Conservation (phyloP, 176 grass and related monocot species). For the Oryza meridionalis region DNA sequence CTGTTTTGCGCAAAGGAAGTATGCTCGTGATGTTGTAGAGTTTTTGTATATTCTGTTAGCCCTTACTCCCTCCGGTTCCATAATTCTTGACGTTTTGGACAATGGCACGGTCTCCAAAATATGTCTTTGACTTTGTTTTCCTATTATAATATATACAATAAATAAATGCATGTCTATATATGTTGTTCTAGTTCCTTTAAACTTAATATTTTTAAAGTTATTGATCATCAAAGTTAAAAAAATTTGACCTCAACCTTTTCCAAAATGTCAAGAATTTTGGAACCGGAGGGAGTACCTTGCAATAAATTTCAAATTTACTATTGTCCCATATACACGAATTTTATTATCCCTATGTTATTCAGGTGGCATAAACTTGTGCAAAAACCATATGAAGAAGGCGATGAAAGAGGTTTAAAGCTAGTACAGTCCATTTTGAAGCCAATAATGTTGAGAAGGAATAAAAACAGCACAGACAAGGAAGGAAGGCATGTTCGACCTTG, state of each 20-base stretch:
- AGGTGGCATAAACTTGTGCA: constrained; percentile 99
- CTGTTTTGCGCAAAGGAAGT: not conserved
- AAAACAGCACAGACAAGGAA: constrained; percentile 89
- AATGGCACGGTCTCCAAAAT: no score
- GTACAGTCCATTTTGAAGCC: constrained; percentile 89
- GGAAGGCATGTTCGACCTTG: constrained; percentile 57
- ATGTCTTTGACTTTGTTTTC: no score
- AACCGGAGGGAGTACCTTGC: no score
- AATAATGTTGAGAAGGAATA: constrained; percentile 96
- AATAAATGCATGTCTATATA: no score
- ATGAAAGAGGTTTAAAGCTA: constrained; percentile 89
- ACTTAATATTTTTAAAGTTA: no score
- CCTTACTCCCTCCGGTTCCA: no score
- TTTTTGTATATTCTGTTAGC: constrained; percentile 22
- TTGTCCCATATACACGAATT: constrained; percentile 11
- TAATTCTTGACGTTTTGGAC: no score
- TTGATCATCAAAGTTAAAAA: no score
- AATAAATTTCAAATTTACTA: constrained; percentile 1
- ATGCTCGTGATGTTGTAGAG: constrained; percentile 1
- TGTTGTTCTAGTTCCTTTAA: no score
- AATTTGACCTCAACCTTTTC: no score
- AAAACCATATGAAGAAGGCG: constrained; percentile 96
- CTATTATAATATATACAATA: no score
- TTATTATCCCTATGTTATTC: constrained; percentile 26
- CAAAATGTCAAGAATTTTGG: no score